A percentile compares a stretch with the other conserved stretches of the same genome.
phyloP scores from a whole-genome alignment of 2,329 filamentous ascomycete species.

The Akanthomyces lecanii region DNA sequence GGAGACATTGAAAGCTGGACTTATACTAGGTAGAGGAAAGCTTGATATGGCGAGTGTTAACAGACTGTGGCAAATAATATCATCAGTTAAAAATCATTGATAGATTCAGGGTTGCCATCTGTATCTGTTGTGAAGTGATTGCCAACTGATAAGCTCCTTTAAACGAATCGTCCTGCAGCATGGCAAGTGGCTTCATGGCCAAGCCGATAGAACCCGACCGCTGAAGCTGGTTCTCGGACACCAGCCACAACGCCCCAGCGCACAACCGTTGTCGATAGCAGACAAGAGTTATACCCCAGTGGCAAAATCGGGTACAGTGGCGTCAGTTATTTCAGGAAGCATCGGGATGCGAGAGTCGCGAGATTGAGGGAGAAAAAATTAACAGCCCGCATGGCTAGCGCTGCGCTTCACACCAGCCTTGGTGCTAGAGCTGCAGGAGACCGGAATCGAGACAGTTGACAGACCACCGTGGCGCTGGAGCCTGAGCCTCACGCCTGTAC shows the following conservation, averaged over 20 bases:
- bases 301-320: conserved; percentile 5
- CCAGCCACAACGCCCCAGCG: background rate
- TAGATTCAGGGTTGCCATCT: background rate
- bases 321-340: conserved; percentile 6
- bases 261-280: background rate
- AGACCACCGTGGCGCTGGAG: no score
- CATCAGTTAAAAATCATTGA: background rate
- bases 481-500: no score
- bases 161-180: background rate
- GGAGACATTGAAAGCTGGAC: background rate
- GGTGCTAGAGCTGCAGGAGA: background rate
- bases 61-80: no score
- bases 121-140: background rate
- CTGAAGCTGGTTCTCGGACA: background rate
- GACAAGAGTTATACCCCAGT: background rate
- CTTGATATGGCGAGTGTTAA: background rate
- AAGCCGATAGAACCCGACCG: conserved; percentile 13
- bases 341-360: background rate
- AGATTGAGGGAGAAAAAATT: background rate
- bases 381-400: conserved; percentile 2
- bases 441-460: no score
- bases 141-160: background rate
- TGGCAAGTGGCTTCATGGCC: background rate
- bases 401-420: background rate
- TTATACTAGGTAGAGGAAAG: background rate